Conservation (phyloP, 2,329 filamentous ascomycete species). For the Aureobasidium lini region DNA sequence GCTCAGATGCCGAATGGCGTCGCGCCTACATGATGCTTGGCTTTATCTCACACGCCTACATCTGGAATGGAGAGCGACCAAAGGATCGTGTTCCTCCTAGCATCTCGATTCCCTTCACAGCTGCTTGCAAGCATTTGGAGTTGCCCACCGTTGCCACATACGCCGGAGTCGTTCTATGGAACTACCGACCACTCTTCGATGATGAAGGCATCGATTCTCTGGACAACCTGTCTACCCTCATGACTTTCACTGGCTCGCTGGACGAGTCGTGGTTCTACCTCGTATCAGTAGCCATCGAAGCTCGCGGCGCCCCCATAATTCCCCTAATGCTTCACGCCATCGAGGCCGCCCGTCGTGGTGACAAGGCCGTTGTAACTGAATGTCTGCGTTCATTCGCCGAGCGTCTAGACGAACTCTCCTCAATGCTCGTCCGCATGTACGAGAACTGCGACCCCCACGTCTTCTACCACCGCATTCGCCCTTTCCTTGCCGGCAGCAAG, state of each 20-base stretch:
- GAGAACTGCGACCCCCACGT: slow-evolving; percentile 90
- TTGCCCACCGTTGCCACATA: slow-evolving; percentile 91
- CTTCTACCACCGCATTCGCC: slow-evolving; percentile 94
- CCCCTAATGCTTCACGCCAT: slow-evolving; percentile 86
- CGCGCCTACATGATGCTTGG: slow-evolving; percentile 72
- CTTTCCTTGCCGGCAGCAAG: slow-evolving; percentile 91
- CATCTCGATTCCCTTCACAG: slow-evolving; percentile 74
- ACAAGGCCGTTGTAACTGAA: slow-evolving; percentile 63
- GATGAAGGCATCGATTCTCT: slow-evolving; percentile 75
- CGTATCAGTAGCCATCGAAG: slow-evolving; percentile 91
- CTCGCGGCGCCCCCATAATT: slow-evolving; percentile 77
- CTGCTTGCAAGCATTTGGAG: slow-evolving; percentile 66
- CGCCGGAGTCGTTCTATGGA: slow-evolving; percentile 87
- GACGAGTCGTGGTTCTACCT: slow-evolving; percentile 99
- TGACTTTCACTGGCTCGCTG: slow-evolving; percentile 86
- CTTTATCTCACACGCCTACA: slow-evolving; percentile 76
- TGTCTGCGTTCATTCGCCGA: slow-evolving; percentile 80
- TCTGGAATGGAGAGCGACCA: slow-evolving; percentile 77
- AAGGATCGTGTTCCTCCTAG: slow-evolving; percentile 66
- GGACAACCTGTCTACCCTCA: slow-evolving; percentile 79
- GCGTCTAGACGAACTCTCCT: slow-evolving; percentile 74
- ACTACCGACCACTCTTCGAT: slow-evolving; percentile 85
- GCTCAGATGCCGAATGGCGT: slow-evolving; percentile 83
- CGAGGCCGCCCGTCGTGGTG: slow-evolving; percentile 62
- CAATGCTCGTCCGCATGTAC: slow-evolving; percentile 79